A percentile compares a stretch with the other conserved stretches of the same genome.
phyloP scores from a whole-genome alignment of 2,329 filamentous ascomycete species.

The Cadophora malorum region DNA sequence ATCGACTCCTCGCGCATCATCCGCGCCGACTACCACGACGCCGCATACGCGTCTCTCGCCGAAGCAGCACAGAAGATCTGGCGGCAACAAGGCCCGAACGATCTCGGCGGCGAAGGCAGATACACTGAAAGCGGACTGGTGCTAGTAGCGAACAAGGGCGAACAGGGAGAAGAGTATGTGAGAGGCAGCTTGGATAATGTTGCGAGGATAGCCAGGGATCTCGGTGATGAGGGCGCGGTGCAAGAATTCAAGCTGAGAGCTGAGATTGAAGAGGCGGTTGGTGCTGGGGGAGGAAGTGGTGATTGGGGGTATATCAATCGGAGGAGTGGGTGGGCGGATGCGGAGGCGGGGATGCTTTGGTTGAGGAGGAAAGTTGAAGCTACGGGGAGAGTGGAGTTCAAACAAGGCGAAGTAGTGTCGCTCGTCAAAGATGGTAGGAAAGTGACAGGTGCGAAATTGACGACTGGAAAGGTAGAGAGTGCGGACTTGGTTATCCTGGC shows the following conservation, averaged over 20 bases:
- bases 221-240: conserved; percentile 38
- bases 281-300: conserved; percentile 60
- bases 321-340: conserved; percentile 81
- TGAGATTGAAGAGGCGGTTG: conserved; percentile 53
- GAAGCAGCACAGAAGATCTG: conserved; percentile 72
- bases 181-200: conserved; percentile 68
- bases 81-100: conserved; percentile 59
- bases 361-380: conserved; percentile 48
- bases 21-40: conserved; percentile 80
- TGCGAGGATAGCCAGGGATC: conserved; percentile 45
- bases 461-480: conserved; percentile 55
- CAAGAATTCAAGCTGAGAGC: conserved; percentile 52
- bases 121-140: conserved; percentile 75
- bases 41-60: conserved; percentile 77
- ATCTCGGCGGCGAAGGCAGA: conserved; percentile 66
- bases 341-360: conserved; percentile 72
- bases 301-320: conserved; percentile 76
- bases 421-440: conserved; percentile 40
- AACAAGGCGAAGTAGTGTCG: conserved; percentile 50
- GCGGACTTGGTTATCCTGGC: conserved; percentile 82
- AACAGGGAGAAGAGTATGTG: conserved; percentile 56
- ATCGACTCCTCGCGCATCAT: conserved; percentile 70
- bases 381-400: conserved; percentile 55
- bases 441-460: conserved; percentile 64
- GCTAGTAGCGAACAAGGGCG: conserved; percentile 61